phyloP scores from a whole-genome alignment of 2,329 filamentous ascomycete species.

The Tolypocladium pustulatum region DNA sequence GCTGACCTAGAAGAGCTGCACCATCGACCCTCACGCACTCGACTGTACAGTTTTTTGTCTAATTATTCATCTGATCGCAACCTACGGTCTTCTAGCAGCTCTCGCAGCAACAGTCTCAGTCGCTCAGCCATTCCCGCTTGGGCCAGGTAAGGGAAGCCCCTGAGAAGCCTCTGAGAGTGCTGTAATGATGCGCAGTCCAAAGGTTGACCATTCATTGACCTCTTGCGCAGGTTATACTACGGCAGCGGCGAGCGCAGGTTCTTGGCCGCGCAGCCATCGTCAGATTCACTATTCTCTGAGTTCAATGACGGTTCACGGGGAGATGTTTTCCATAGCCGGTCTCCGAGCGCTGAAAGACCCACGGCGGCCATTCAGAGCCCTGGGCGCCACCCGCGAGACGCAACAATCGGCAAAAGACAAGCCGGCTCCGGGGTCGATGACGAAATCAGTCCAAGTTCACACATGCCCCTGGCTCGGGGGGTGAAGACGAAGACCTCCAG shows the following conservation, averaged over 20 bases:
- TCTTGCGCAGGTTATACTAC: slow-evolving; percentile 51
- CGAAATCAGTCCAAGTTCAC: slow-evolving; percentile 24
- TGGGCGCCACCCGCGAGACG: slow-evolving; percentile 31
- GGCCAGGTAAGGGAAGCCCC: slow-evolving; percentile 32
- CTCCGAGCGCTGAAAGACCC: slow-evolving; percentile 38
- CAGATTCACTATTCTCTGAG: slow-evolving; percentile 35
- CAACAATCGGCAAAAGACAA: slow-evolving; percentile 8
- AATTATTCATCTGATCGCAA: slow-evolving; percentile 39
- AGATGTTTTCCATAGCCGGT: slow-evolving; percentile 35
- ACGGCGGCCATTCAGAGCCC: slow-evolving; percentile 34
- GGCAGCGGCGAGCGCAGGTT: slow-evolving; percentile 51
- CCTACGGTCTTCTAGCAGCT: slow-evolving; percentile 41
- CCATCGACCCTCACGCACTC: slow-evolving; percentile 41
- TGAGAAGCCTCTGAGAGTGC: neutral
- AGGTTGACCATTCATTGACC: neutral
- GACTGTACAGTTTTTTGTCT: slow-evolving; percentile 40
- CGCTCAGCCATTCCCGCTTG: slow-evolving; percentile 38
- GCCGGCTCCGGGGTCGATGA: neutral
- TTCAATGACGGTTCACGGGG: slow-evolving; percentile 34
- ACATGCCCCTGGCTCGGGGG: slow-evolving; percentile 14
- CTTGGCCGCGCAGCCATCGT: slow-evolving; percentile 32
- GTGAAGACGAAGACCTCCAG: slow-evolving; percentile 43
- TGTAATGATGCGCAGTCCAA: neutral
- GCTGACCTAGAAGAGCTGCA: slow-evolving; percentile 46
- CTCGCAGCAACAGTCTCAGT: slow-evolving; percentile 34